Evolutionary conservation across 106 monocot genomes (phyloP), one percentile per base, ranked within the genome.

Genomic region (Posidonia australis): DNA sequence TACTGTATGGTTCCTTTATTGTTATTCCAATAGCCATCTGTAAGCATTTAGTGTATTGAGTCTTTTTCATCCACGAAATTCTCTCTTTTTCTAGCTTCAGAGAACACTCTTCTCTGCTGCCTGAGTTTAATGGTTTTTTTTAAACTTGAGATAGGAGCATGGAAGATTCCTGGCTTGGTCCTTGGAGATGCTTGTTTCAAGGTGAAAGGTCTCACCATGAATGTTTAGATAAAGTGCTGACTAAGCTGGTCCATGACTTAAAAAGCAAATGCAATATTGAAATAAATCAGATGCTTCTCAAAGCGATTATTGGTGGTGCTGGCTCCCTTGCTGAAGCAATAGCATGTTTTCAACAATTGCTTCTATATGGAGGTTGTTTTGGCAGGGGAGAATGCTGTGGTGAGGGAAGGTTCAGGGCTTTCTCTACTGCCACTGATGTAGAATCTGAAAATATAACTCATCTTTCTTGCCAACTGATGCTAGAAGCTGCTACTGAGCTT

Each of bases 161-260:
- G 64, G 94, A 96, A 70, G 84, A 84, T 36, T 76, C 65, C 41
- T 96, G 94, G 94, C 58, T 96, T 46, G 94, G 94, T 66, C 82
- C 94, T 20, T 96, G 94, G 94, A 65, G 70, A 49, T 96, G 89
- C 80, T 77, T 96, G 76, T 69, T 96, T 67, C 70, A 80, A 54
- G 94, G 90, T 53, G 66, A 73, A 14, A 67, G 20, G 26, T 69
- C 64, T 41, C 56, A 74, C 24, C 3, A 23, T 71, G 44, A 81
- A 72, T 23, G 58, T 55, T 45, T 79, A 17, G 79, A 83, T 7
- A 58, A 16, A 12, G 12, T 75, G 7, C 29, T 81, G 13, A 13
- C 41, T 3, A 70, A 70, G 58, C 58, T 93, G 66, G 70, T 68
- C 9, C 44, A 29, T 70, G 63, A 59, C 62, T 60, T 89, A 60